phyloP scores from a whole-genome alignment of 2,329 filamentous ascomycete species.

The Aspergillus neotritici region DNA sequence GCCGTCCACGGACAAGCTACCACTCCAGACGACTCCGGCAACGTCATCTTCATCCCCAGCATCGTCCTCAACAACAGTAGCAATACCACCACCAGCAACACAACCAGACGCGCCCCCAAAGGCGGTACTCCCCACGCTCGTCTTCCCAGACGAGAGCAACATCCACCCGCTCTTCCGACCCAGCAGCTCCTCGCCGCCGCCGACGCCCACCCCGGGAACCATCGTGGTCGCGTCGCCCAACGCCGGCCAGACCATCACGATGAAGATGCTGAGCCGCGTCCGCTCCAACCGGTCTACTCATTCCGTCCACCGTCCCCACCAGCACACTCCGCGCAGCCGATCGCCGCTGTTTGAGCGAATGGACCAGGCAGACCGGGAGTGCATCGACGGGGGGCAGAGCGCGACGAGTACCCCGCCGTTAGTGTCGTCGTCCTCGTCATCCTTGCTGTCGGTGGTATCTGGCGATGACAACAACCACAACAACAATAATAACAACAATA shows the following conservation, averaged over 20 bases:
- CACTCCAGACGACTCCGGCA: slow-evolving; percentile 14
- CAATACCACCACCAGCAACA: slow-evolving; percentile 17
- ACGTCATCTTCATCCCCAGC: slow-evolving; percentile 9
- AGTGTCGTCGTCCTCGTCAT: too few species aligned
- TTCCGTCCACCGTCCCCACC: slow-evolving; percentile 22
- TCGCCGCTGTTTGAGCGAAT: slow-evolving; percentile 16
- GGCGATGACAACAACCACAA: too few species aligned
- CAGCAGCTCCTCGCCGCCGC: slow-evolving; percentile 49
- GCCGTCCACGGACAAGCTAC: slow-evolving; percentile 22
- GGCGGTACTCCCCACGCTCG: slow-evolving; percentile 15
- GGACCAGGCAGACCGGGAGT: slow-evolving; percentile 4
- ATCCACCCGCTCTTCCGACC: slow-evolving; percentile 56
- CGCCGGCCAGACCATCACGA: slow-evolving; percentile 48
- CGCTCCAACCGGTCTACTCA: slow-evolving; percentile 28
- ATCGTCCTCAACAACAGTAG: slow-evolving; percentile 11
- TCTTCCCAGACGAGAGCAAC: slow-evolving; percentile 41
- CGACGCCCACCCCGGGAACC: slow-evolving; percentile 48
- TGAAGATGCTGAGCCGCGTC: slow-evolving; percentile 33
- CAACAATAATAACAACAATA: too few species aligned
- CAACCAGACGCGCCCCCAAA: slow-evolving; percentile 12
- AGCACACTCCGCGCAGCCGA: slow-evolving; percentile 15
- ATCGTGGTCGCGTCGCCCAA: slow-evolving; percentile 52
- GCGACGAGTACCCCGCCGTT: too few species aligned
- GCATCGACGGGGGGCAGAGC: too few species aligned
- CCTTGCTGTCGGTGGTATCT: too few species aligned